These are phyloP conservation scores for Gnetum montanum DNA, from an alignment of 75 land plant genomes.

Conservation along the genomic window DNA sequence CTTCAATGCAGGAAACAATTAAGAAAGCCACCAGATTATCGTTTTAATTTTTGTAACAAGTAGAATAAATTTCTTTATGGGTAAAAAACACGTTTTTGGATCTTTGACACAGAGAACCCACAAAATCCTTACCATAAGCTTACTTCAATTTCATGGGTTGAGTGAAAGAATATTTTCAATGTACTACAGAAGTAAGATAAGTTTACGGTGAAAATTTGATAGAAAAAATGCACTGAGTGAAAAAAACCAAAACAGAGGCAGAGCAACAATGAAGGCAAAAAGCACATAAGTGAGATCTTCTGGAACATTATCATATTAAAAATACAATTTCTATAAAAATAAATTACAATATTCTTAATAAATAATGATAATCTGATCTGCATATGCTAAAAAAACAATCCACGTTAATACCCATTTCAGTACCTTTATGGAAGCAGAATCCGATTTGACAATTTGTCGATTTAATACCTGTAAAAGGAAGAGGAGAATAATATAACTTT, in stretches of 20 bases:
- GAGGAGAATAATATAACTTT: not conserved
- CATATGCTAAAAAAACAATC: not conserved
- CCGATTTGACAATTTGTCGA: slow-evolving; percentile 96
- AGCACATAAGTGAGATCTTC: not conserved
- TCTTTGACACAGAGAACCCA: too few relatives aligned
- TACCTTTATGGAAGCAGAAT: slow-evolving; percentile 92
- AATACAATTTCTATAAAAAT: not conserved
- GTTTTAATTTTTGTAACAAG: too few relatives aligned
- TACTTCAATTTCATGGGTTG: too few relatives aligned
- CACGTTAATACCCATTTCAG: not conserved
- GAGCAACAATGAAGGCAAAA: not conserved
- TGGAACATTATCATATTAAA: not conserved
- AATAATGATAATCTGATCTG: not conserved
- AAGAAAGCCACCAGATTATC: too few relatives aligned
- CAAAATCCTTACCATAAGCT: too few relatives aligned
- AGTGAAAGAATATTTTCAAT: too few relatives aligned
- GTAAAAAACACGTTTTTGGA: too few relatives aligned
- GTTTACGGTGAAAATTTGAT: too few relatives aligned
- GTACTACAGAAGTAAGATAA: too few relatives aligned
- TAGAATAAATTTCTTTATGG: too few relatives aligned
- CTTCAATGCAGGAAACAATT: too few relatives aligned
- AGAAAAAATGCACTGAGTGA: too few relatives aligned
- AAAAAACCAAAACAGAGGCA: not conserved
- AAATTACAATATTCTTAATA: not conserved
- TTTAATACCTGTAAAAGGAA: slow-evolving; percentile 52